These are phyloP conservation scores for Quercus cerris DNA, from an alignment of 306 rosid genomes.

Conservation along the genomic window DNA sequence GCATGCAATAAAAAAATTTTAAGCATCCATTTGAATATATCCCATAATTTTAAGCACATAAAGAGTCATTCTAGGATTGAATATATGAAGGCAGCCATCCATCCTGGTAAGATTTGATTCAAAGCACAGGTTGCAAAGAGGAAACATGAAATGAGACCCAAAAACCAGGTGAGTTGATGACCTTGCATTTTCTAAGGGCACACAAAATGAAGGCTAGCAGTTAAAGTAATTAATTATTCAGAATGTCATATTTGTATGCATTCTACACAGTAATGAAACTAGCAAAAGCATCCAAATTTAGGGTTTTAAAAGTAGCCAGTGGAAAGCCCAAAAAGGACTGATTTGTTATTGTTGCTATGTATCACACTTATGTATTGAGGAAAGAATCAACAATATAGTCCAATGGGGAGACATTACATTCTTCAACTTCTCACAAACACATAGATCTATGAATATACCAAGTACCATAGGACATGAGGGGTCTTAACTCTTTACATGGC, in stretches of 20 bases:
- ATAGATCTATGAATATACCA: background rate
- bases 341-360: background rate
- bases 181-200: background rate
- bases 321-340: background rate
- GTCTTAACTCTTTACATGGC: background rate
- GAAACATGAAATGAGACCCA: background rate
- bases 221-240: background rate
- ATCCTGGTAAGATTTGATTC: background rate
- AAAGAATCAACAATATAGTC: background rate
- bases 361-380: background rate
- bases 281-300: background rate
- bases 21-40: background rate
- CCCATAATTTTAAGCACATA: background rate
- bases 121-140: background rate
- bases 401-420: background rate
- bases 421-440: background rate
- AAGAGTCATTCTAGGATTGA: background rate
- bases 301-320: background rate
- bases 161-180: background rate
- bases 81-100: background rate
- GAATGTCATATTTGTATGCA: background rate
- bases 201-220: background rate
- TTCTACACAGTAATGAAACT: background rate
- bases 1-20: conserved; percentile 43
- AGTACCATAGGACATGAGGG: background rate